Percentiles rank a stretch among this genome's conserved stretches.
phyloP scores from a whole-genome alignment of 331 rosid genomes.

The Phaseolus coccineus region DNA sequence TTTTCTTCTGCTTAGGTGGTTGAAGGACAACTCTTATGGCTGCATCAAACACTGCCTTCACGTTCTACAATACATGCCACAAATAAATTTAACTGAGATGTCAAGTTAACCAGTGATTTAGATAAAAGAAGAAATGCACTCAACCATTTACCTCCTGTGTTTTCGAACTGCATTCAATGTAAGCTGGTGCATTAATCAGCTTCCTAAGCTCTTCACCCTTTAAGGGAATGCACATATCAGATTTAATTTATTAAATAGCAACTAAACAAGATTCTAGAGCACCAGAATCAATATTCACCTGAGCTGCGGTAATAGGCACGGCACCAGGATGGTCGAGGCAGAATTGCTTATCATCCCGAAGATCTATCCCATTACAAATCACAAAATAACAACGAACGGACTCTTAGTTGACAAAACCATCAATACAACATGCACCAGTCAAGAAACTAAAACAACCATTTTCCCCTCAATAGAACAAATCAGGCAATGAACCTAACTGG shows the following conservation, averaged over 20 bases:
- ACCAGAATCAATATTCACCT: conserved; percentile 57
- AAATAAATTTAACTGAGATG: conserved; percentile 24
- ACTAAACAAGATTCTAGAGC: conserved; percentile 20
- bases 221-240: conserved; percentile 45
- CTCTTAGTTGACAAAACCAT: conserved; percentile 12
- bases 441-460: conserved; percentile 22
- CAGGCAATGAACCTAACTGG: background rate
- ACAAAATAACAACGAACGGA: conserved; percentile 37
- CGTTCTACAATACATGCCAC: conserved; percentile 69
- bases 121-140: background rate
- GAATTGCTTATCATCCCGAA: conserved; percentile 98
- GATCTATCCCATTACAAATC: conserved; percentile 66
- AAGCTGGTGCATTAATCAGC: conserved; percentile 93
- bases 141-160: conserved; percentile 78
- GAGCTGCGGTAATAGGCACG: conserved; percentile 93
- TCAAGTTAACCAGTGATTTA: background rate
- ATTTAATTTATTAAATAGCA: conserved; percentile 12
- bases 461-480: conserved; percentile 13
- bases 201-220: conserved; percentile 99
- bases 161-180: conserved; percentile 98
- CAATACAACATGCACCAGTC: background rate
- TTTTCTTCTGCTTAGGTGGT: conserved; percentile 99
- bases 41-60: conserved; percentile 96
- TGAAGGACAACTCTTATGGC: conserved; percentile 99
- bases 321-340: conserved; percentile 96